Evolutionary conservation across 2,329 filamentous ascomycete species (phyloP).

Genomic region (Colletotrichum sp.): DNA sequence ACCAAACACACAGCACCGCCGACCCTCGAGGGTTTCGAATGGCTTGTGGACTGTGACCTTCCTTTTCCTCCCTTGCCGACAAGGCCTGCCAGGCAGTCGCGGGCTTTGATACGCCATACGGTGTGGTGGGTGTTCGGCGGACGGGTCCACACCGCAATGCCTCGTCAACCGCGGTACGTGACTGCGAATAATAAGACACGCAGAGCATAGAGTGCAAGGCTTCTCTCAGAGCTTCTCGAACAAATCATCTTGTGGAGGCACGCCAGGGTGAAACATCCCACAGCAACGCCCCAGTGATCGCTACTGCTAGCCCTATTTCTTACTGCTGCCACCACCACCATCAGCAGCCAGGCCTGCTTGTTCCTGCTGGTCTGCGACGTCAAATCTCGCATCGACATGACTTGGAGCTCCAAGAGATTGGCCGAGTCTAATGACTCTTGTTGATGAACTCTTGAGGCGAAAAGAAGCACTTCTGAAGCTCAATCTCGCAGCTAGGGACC

Average conservation of each 20-base stretch:
- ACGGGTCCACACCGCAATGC: not conserved
- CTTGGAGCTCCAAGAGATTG: not conserved
- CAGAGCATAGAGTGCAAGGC: not conserved
- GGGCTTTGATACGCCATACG: not conserved
- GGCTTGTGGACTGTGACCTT: not conserved
- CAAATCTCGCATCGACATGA: not conserved
- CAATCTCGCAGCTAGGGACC: slow-evolving; percentile 4
- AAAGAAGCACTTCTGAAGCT: not conserved
- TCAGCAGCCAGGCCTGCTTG: not conserved
- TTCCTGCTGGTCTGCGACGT: not conserved
- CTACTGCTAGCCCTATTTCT: not conserved
- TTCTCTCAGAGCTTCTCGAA: slow-evolving; percentile 16
- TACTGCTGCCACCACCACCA: not conserved
- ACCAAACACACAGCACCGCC: not conserved
- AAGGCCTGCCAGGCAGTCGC: not conserved
- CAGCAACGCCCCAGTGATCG: not conserved
- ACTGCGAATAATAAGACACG: not conserved
- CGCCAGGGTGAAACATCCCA: slow-evolving; percentile 4
- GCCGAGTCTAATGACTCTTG: not conserved
- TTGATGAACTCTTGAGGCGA: not conserved
- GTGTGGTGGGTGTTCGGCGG: not conserved
- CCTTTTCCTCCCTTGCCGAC: not conserved
- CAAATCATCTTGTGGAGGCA: slow-evolving; percentile 1
- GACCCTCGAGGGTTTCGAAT: not conserved
- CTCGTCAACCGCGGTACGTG: not conserved